Percentiles rank a stretch among this genome's conserved stretches.
These are phyloP conservation scores for Coleophoma eucalyptorum DNA, from an alignment of 2,329 filamentous ascomycete species.

Conservation along the genomic window DNA sequence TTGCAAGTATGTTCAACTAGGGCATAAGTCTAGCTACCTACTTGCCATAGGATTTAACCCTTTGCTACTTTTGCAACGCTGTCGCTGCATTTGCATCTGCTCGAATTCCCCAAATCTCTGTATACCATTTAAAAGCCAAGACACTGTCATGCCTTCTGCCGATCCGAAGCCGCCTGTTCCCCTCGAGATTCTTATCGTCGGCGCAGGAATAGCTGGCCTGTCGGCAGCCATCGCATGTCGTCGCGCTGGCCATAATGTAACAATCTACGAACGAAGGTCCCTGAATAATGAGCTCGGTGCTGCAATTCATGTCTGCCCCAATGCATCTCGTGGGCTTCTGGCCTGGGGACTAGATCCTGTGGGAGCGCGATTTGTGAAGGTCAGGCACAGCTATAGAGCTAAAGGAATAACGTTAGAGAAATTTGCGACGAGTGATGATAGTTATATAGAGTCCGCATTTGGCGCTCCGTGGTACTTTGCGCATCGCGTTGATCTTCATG, in stretches of 20 bases:
- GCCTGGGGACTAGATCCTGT: constrained; percentile 30
- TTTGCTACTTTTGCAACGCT: no score
- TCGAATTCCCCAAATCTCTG: no score
- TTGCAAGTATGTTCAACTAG: no score
- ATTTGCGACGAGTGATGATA: constrained; percentile 10
- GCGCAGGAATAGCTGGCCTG: constrained; percentile 29
- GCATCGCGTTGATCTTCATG: constrained; percentile 39
- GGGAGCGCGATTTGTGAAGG: constrained; percentile 16
- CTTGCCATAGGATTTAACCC: no score
- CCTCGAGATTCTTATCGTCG: constrained; percentile 21
- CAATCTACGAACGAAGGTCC: constrained; percentile 24
- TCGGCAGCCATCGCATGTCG: constrained; percentile 26
- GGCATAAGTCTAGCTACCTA: no score
- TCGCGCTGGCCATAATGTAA: constrained; percentile 23
- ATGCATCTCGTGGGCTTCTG: constrained; percentile 29
- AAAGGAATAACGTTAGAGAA: constrained; percentile 8
- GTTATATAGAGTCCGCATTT: constrained; percentile 9
- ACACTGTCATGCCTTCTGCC: constrained; percentile 6
- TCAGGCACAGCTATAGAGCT: constrained; percentile 10
- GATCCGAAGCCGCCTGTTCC: not conserved
- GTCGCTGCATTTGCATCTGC: no score
- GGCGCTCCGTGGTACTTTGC: constrained; percentile 20
- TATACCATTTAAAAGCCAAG: no score
- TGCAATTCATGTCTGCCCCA: constrained; percentile 35
- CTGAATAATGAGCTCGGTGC: constrained; percentile 37